These are phyloP conservation scores for Melampsora occidentalis DNA, from an alignment of 1,284 basidiomycete genomes.

Conservation along the genomic window DNA sequence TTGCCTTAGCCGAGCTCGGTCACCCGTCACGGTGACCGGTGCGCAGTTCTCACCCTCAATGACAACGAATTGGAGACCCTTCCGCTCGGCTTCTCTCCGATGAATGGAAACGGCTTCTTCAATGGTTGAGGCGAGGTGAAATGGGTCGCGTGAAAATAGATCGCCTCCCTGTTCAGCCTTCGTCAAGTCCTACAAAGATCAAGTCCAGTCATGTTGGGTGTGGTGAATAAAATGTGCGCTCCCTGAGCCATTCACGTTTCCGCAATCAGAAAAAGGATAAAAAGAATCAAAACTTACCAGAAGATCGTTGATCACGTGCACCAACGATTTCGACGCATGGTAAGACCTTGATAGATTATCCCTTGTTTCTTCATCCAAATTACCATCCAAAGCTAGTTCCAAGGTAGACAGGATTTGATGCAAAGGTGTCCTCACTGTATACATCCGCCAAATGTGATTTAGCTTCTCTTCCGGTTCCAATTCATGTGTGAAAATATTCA, in stretches of 20 bases:
- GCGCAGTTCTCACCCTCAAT: constrained; percentile 50
- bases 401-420: constrained; percentile 64
- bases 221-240: not conserved
- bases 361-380: constrained; percentile 71
- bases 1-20: constrained; percentile 66
- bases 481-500: not conserved
- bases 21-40: constrained; percentile 50
- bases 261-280: constrained; percentile 12
- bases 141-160: constrained; percentile 76
- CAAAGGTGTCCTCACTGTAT: constrained; percentile 66
- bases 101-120: constrained; percentile 64
- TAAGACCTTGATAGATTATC: constrained; percentile 76
- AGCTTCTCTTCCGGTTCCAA: not conserved
- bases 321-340: constrained; percentile 64
- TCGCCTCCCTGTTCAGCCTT: constrained; percentile 75
- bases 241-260: not conserved
- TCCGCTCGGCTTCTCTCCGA: constrained; percentile 67
- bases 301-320: constrained; percentile 80
- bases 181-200: constrained; percentile 64
- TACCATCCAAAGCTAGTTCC: constrained; percentile 77
- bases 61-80: constrained; percentile 66
- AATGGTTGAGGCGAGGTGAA: constrained; percentile 69
- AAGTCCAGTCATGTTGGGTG: not conserved
- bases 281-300: constrained; percentile 57
- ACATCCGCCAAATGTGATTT: not conserved